These are phyloP conservation scores for Leccinum variicolor DNA, from an alignment of 768 basidiomycete species.

Conservation along the genomic window DNA sequence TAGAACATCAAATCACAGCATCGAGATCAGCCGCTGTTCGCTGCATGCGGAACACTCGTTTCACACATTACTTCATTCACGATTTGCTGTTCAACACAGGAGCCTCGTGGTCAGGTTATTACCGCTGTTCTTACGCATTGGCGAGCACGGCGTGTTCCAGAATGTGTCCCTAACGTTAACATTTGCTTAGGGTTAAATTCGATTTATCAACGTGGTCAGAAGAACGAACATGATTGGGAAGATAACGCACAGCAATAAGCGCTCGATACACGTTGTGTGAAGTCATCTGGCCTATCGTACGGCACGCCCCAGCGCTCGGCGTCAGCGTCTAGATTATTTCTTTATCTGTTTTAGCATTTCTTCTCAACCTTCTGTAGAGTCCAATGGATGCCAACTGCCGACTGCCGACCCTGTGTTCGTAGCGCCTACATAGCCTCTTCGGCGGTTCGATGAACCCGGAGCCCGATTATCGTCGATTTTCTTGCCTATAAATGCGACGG, in stretches of 20 bases:
- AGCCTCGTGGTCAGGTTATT: conserved; percentile 6
- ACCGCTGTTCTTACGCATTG: not conserved
- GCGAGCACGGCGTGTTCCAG: not conserved
- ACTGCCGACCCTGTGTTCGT: not conserved
- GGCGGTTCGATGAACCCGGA: not conserved
- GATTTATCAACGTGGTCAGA: not conserved
- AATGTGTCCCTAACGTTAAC: conserved; percentile 4
- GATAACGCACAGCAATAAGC: not conserved
- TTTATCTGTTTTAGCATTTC: not conserved
- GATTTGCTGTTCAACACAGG: not conserved
- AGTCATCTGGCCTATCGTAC: too few relatives aligned
- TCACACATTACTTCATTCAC: not conserved
- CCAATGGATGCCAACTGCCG: not conserved
- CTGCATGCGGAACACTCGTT: conserved; percentile 3
- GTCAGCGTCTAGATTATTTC: not conserved
- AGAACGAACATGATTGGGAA: not conserved
- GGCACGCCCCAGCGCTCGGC: not conserved
- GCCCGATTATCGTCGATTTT: not conserved
- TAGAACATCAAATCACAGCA: not conserved
- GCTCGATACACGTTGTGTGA: not conserved
- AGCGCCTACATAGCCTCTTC: not conserved
- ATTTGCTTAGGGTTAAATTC: not conserved
- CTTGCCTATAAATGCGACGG: not conserved
- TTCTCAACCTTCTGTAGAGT: not conserved
- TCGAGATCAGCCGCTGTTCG: not conserved